These are phyloP conservation scores for Erucastrum elatum DNA, from an alignment of 345 rosid genomes.

Conservation along the genomic window DNA sequence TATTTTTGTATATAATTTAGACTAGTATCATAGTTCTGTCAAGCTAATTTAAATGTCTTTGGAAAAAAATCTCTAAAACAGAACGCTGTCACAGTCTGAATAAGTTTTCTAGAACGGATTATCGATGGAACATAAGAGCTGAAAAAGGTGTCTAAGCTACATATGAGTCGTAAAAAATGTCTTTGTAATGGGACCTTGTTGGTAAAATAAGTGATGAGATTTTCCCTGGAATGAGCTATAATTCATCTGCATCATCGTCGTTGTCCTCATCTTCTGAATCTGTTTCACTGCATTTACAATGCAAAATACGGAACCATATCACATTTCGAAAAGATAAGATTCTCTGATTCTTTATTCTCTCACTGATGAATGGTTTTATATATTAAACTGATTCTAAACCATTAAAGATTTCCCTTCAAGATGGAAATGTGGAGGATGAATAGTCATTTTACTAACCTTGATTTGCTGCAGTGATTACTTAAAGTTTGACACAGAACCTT, in stretches of 20 bases:
- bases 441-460: slow-evolving; percentile 48
- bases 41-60: no score
- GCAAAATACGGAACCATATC: neutral
- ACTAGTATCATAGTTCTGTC: no score
- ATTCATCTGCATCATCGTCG: slow-evolving; percentile 33
- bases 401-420: neutral
- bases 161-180: neutral
- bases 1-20: no score
- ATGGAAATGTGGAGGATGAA: neutral
- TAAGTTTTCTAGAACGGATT: neutral
- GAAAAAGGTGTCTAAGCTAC: neutral
- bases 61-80: no score
- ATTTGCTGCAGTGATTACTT: slow-evolving; percentile 65
- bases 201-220: neutral
- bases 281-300: slow-evolving; percentile 24
- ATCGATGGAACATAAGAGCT: neutral
- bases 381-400: neutral
- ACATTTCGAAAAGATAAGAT: neutral
- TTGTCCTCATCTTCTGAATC: slow-evolving; percentile 30
- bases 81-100: neutral
- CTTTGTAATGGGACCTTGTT: neutral
- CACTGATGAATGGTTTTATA: neutral
- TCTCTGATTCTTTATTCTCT: neutral
- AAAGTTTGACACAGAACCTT: slow-evolving; percentile 76
- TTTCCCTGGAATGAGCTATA: slow-evolving; percentile 13